These are phyloP conservation scores for Mrakia frigida DNA, from an alignment of 768 basidiomycete genomes.

Conservation along the genomic window DNA sequence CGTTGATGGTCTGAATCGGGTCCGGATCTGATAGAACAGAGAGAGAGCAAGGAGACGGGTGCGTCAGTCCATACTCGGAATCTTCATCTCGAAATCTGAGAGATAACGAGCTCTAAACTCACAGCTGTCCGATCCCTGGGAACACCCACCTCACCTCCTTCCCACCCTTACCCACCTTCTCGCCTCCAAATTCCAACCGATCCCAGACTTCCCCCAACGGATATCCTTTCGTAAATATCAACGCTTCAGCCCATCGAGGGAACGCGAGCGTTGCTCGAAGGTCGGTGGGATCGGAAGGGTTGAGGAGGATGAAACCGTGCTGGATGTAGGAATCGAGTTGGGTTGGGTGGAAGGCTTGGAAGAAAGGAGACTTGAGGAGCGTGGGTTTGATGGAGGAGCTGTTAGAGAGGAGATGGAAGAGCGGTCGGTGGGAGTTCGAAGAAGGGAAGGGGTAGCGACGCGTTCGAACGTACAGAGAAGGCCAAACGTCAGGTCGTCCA, in stretches of 20 bases:
- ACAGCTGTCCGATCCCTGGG: not conserved
- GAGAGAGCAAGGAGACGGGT: too few relatives aligned
- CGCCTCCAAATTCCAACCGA: not conserved
- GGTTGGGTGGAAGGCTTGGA: constrained; percentile 12
- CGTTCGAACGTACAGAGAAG: not conserved
- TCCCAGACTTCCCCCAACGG: not conserved
- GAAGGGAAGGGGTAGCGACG: not conserved
- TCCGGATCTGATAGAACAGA: not conserved
- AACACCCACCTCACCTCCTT: not conserved
- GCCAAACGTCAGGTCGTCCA: not conserved
- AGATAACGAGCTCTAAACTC: not conserved
- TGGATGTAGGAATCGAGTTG: constrained; percentile 9
- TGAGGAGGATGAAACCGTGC: not conserved
- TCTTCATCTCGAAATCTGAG: too few relatives aligned
- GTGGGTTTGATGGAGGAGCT: not conserved
- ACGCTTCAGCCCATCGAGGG: not conserved
- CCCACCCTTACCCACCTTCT: not conserved
- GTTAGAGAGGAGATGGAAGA: not conserved
- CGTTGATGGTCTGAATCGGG: not conserved
- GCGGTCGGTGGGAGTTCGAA: not conserved
- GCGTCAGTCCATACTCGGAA: too few relatives aligned
- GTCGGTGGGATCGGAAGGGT: not conserved
- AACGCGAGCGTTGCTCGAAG: not conserved
- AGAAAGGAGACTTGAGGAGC: constrained; percentile 17
- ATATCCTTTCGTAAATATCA: not conserved